phyloP scores from a whole-genome alignment of 805 yeast genomes.

The Suhomyces sp. region DNA sequence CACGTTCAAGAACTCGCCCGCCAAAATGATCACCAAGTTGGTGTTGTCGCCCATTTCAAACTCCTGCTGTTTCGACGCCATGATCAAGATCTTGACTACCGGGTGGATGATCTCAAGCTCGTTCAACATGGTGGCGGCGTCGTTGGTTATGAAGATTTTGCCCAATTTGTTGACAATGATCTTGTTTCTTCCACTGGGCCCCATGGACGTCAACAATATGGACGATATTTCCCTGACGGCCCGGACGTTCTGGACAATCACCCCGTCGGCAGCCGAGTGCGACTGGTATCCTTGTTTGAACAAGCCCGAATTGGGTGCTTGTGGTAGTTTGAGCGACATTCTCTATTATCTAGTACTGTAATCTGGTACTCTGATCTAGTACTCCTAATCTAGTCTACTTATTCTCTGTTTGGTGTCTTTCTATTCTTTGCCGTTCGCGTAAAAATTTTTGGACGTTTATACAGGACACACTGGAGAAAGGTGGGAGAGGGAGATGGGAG shows the following conservation, averaged over 20 bases:
- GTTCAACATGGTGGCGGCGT: conserved; percentile 95
- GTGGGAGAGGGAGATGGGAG: no score
- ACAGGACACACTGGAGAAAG: background rate
- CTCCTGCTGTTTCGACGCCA: conserved; percentile 97
- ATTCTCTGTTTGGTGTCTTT: no score
- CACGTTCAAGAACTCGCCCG: conserved; percentile 85
- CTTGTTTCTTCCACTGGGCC: conserved; percentile 97
- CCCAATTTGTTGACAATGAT: conserved; percentile 87
- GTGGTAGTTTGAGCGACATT: conserved; percentile 92
- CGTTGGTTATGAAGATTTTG: conserved; percentile 86
- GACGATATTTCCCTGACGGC: conserved; percentile 92
- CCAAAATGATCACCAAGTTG: conserved; percentile 84
- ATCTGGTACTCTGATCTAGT: no score
- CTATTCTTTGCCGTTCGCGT: background rate
- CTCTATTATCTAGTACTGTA: no score
- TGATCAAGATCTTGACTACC: conserved; percentile 90
- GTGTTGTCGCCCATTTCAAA: conserved; percentile 97
- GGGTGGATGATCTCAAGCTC: conserved; percentile 96
- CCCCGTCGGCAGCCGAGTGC: conserved; percentile 88
- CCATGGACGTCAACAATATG: conserved; percentile 91
- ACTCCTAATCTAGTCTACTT: no score
- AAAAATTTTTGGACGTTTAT: conserved; percentile 1
- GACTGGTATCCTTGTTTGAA: conserved; percentile 95
- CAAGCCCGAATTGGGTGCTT: conserved; percentile 88
- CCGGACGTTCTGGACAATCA: conserved; percentile 84